phyloP scores from a whole-genome alignment of 345 rosid species.

The Arabidopsis thaliana region TAIR10.1 NC_003070.9:17414501-17415000 shows the following conservation, averaged over 20 bases:
- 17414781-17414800: constrained; percentile 16
- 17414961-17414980: background rate
- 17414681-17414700: constrained; percentile 25
- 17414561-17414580: background rate
- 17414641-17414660: constrained; percentile 7
- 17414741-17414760: constrained; percentile 19
- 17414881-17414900: background rate
- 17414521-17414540: background rate
- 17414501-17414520: constrained; percentile 77
- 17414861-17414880: background rate
- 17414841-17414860: background rate
- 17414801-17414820: background rate
- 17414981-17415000: too few species aligned
- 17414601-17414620: background rate
- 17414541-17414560: background rate
- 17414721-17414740: background rate
- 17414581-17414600: background rate
- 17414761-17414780: constrained; percentile 19
- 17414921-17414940: constrained; percentile 1
- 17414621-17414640: background rate
- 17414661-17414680: constrained; percentile 24
- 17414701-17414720: constrained; percentile 18
- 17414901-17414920: background rate
- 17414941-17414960: background rate
- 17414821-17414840: constrained; percentile 2